phyloP scores from a whole-genome alignment of 257 asterid genomes.

The Solanum medicagineum region DNA sequence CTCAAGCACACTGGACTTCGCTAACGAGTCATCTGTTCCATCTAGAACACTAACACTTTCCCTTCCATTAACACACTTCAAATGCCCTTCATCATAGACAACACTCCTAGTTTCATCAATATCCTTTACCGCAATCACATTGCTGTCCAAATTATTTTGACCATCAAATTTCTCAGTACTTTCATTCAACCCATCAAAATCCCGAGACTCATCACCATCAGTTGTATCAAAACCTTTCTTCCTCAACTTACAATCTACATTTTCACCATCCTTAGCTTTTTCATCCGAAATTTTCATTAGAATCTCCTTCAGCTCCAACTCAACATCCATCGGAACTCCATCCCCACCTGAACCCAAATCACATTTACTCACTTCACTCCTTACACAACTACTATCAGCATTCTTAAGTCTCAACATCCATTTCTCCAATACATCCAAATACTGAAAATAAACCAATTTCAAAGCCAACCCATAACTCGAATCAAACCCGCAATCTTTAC shows the following conservation, averaged over 20 bases:
- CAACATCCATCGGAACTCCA: neutral
- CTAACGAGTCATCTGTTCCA: slow-evolving; percentile 5
- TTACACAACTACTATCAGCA: neutral
- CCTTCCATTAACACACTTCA: neutral
- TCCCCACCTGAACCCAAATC: neutral
- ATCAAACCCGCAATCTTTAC: slow-evolving; percentile 40
- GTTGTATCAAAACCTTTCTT: neutral
- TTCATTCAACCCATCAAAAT: neutral
- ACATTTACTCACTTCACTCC: neutral
- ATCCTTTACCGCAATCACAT: neutral
- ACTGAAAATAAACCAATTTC: slow-evolving; percentile 42
- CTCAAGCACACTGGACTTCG: neutral
- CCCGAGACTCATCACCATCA: neutral
- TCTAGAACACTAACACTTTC: neutral
- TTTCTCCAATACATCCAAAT: slow-evolving; percentile 25
- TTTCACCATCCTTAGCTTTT: neutral
- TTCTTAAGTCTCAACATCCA: slow-evolving; percentile 22
- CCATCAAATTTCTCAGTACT: neutral
- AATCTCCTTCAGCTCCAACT: neutral
- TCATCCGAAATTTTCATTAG: neutral
- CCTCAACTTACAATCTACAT: neutral
- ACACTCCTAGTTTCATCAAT: neutral
- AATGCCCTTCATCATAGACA: neutral
- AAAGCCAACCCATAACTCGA: slow-evolving; percentile 20
- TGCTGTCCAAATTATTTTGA: neutral